A percentile compares a stretch with the other conserved stretches of the same genome.
Conservation (phyloP, 305 asterid genomes). For the Rubia peregrina region DNA sequence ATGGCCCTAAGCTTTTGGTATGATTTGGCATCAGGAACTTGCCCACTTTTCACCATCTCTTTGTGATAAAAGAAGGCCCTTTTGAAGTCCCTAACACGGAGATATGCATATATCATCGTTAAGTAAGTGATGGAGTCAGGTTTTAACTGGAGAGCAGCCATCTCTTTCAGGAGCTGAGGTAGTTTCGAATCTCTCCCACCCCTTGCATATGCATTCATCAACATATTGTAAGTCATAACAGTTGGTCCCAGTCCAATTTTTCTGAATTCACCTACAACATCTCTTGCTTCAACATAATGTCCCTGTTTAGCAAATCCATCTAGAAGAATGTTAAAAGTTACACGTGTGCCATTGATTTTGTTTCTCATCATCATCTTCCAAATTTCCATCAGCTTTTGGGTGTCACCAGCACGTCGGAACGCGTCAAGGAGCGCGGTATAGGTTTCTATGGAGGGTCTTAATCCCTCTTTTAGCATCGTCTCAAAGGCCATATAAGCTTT, state of each 20-base stretch:
- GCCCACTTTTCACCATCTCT: constrained; percentile 75
- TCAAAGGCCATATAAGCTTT: constrained; percentile 66
- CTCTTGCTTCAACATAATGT: constrained; percentile 65
- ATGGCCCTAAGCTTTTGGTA: constrained; percentile 75
- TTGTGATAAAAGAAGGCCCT: constrained; percentile 89
- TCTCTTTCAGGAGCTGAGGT: constrained; percentile 82
- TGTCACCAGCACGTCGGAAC: constrained; percentile 80
- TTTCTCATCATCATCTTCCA: constrained; percentile 79
- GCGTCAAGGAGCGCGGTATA: constrained; percentile 84
- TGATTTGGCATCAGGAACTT: constrained; percentile 71
- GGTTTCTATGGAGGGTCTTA: constrained; percentile 80
- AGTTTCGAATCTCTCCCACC: constrained; percentile 82
- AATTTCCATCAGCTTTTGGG: constrained; percentile 63
- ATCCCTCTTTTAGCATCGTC: constrained; percentile 61
- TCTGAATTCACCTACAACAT: constrained; percentile 68
- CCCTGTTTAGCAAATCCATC: constrained; percentile 96
- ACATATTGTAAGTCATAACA: constrained; percentile 90
- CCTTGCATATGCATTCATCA: constrained; percentile 84
- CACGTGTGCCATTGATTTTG: constrained; percentile 59
- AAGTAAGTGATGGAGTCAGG: constrained; percentile 85
- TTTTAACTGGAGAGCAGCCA: constrained; percentile 62
- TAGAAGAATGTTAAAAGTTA: constrained; percentile 70
- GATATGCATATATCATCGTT: constrained; percentile 82
- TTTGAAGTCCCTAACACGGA: constrained; percentile 84
- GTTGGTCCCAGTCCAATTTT: constrained; percentile 70